Base-by-base conservation (phyloP, 257 asterid genomes). In the Penstemon newberryi region DNA sequence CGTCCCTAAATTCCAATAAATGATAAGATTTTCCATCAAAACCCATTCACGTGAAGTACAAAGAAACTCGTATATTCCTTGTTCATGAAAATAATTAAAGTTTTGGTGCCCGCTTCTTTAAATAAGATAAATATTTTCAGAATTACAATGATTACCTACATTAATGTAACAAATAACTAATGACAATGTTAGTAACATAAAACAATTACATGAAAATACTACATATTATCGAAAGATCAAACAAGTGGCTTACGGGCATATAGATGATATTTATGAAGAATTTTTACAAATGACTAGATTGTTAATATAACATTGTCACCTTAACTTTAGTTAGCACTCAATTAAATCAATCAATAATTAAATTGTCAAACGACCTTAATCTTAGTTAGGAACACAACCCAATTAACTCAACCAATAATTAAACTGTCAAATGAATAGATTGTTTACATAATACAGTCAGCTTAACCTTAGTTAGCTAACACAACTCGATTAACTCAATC, bases 1-100 rank as follows among this genome's bases (percentile, higher is more conserved):
- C 7, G 80, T 41, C 65, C 81, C 89, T 77, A 73, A 47, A 65
- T 47, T 25, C 71, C 78, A 61, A 44, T 45, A 60, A 62, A 58
- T 4, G 6, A 25, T 5, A 65, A 65, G 13, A 8, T 4, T 40
- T 40, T 33, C 37, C 63, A 76, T 76, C 63, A 49, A 7, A 12
- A 66, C 18, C 8, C 15, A 8, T 41, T 50, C 49, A 37, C 41
- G 56, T 36, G 9, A 51, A 45, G n/a, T 12, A 10, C 36, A 67
- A 12, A 8, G 3, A 25, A 67, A 42, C 37, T 18, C 19, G 55
- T 33, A 62, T 18, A 13, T 58, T 43, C 12, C 15, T 4, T 19
- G 58, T 39, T 43, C 12, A 60, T 25, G 40, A 55, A 56, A 25
- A 37, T 47, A 47, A 46, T 61, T 15, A 15, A 25, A 25, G 33